Conservation (phyloP, 106 monocot species). For the Dendrobium nobile region DNA sequence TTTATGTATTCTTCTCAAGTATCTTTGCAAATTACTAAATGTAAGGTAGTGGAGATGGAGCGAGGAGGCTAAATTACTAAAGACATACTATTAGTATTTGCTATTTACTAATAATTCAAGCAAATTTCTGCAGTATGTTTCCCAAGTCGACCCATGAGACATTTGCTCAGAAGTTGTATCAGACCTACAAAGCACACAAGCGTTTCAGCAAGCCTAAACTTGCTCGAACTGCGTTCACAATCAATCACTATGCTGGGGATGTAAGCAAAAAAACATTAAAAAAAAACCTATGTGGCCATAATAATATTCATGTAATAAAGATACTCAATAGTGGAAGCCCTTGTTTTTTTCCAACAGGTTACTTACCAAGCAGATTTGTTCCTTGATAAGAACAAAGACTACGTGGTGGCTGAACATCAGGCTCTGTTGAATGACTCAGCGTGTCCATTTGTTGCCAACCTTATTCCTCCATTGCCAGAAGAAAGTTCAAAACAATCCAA, state of each 20-base stretch:
- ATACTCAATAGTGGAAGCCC: conserved; percentile 1
- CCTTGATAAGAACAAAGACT: conserved; percentile 98
- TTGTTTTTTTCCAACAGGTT: conserved; percentile 45
- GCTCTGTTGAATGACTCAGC: conserved; percentile 64
- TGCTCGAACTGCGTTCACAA: conserved; percentile 84
- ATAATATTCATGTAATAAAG: neutral
- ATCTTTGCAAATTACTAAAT: neutral
- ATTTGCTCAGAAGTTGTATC: conserved; percentile 93
- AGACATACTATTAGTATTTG: neutral
- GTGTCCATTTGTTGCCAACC: conserved; percentile 75
- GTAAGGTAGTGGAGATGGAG: neutral
- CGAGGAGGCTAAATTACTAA: neutral
- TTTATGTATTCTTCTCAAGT: neutral
- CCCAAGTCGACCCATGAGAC: conserved; percentile 99
- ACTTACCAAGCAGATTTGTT: conserved; percentile 88
- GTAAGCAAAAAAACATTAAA: conserved; percentile 26
- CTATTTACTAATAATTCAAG: neutral
- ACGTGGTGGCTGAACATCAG: conserved; percentile 96
- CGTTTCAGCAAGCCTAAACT: conserved; percentile 98
- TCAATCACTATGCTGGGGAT: conserved; percentile 98
- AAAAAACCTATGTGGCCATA: neutral
- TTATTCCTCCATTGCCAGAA: conserved; percentile 82
- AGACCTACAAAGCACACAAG: conserved; percentile 87
- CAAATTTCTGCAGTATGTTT: conserved; percentile 74
- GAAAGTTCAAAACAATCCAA: conserved; percentile 88